Evolutionary conservation across 2,329 filamentous ascomycete species (phyloP).

Genomic region (Epichloe typhina): DNA sequence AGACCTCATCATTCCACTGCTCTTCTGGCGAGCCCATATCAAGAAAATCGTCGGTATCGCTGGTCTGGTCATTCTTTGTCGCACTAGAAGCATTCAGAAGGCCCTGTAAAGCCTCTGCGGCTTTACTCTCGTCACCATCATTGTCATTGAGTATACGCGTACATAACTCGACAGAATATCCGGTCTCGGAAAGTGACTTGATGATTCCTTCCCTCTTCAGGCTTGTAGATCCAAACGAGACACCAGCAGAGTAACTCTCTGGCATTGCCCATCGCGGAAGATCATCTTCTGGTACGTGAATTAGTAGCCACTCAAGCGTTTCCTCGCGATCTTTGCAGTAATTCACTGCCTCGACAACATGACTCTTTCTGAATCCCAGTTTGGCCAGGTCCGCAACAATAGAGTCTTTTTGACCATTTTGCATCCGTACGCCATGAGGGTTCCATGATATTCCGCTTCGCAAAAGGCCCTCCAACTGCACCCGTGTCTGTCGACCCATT

Average conservation of each 20-base stretch:
- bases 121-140: constrained; percentile 57
- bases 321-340: constrained; percentile 89
- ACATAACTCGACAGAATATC: constrained; percentile 78
- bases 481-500: constrained; percentile 71
- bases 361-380: constrained; percentile 80
- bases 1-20: constrained; percentile 75
- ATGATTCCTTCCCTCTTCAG: constrained; percentile 70
- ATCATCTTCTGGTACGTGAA: constrained; percentile 95
- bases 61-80: constrained; percentile 2
- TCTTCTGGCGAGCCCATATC: constrained; percentile 41
- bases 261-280: constrained; percentile 86
- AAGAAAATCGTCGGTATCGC: constrained; percentile 28
- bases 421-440: constrained; percentile 56
- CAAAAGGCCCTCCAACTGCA: constrained; percentile 67
- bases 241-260: constrained; percentile 80
- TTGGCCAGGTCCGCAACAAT: constrained; percentile 61
- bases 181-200: constrained; percentile 66
- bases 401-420: constrained; percentile 37
- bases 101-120: constrained; percentile 68
- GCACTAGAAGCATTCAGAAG: constrained; percentile 18
- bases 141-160: constrained; percentile 61
- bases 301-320: constrained; percentile 86
- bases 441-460: constrained; percentile 79
- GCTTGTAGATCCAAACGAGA: constrained; percentile 73
- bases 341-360: constrained; percentile 75